Evolutionary conservation across 305 asterid species (phyloP).

Genomic region (Petunia hybrid): DNA sequence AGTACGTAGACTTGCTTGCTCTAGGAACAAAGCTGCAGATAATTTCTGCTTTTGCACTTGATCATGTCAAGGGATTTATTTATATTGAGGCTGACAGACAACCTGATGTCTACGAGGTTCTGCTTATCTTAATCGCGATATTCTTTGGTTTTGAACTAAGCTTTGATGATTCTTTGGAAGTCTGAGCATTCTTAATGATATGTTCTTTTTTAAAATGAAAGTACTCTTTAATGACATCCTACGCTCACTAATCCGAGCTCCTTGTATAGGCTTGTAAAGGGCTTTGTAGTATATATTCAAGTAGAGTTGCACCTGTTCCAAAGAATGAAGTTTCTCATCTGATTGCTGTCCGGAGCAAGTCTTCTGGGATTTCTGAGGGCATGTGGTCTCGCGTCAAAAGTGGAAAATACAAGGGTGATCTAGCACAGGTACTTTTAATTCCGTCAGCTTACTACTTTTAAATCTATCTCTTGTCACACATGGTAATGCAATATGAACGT

Average conservation of each 20-base stretch:
- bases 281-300: constrained; percentile 66
- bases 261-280: constrained; percentile 85
- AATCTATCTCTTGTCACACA: neutral
- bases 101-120: constrained; percentile 79
- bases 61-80: constrained; percentile 82
- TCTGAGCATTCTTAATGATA: constrained; percentile 1
- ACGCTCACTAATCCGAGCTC: constrained; percentile 30
- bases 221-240: constrained; percentile 31
- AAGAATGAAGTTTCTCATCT: constrained; percentile 66
- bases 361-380: constrained; percentile 70
- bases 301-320: constrained; percentile 65
- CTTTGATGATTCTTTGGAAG: constrained; percentile 11
- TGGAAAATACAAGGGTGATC: constrained; percentile 95
- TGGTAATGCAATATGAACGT: neutral
- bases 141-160: constrained; percentile 20
- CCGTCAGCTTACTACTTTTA: constrained; percentile 13
- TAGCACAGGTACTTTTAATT: constrained; percentile 66
- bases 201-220: neutral
- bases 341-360: constrained; percentile 65
- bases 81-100: constrained; percentile 86
- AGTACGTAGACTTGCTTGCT: constrained; percentile 64
- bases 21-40: constrained; percentile 79
- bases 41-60: constrained; percentile 84
- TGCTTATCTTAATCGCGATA: constrained; percentile 28
- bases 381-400: constrained; percentile 96